phyloP scores from a whole-genome alignment of 2,329 filamentous ascomycete species.

The Penicillium corylophilum region DNA sequence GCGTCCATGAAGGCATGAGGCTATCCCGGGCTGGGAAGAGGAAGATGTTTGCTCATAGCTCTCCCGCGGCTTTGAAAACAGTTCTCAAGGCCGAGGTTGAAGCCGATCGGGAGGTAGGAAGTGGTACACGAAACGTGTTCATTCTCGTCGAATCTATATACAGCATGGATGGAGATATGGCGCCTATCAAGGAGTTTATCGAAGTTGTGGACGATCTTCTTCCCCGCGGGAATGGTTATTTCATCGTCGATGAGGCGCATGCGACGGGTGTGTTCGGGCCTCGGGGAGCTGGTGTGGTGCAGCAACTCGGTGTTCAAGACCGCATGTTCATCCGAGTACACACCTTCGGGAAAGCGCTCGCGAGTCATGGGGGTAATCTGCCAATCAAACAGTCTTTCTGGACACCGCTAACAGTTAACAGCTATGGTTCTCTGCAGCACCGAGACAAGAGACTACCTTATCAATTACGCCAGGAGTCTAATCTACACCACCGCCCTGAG shows the following conservation, averaged over 20 bases:
- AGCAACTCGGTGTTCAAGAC: constrained; percentile 50
- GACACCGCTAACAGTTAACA: constrained; percentile 23
- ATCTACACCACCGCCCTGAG: constrained; percentile 73
- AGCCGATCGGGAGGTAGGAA: constrained; percentile 32
- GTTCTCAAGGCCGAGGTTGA: constrained; percentile 35
- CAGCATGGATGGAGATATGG: constrained; percentile 80
- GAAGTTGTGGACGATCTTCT: constrained; percentile 56
- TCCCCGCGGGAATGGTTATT: constrained; percentile 55
- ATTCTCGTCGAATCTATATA: constrained; percentile 71
- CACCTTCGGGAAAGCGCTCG: constrained; percentile 56
- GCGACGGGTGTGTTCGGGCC: constrained; percentile 52
- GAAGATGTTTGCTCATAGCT: constrained; percentile 52
- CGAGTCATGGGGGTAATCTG: constrained; percentile 64
- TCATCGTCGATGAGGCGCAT: constrained; percentile 60
- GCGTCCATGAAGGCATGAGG: constrained; percentile 74
- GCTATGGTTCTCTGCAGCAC: constrained; percentile 63
- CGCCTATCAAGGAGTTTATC: constrained; percentile 62
- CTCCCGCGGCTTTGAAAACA: constrained; percentile 35
- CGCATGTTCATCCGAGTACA: constrained; percentile 52
- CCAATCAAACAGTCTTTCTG: background rate
- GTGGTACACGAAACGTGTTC: constrained; percentile 57
- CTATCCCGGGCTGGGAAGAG: constrained; percentile 55
- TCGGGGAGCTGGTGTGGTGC: constrained; percentile 51
- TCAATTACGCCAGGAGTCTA: constrained; percentile 73
- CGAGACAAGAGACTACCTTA: constrained; percentile 61